Evolutionary conservation across 768 basidiomycete genomes (phyloP).

Genomic region (Xerocomellus amylosporus): DNA sequence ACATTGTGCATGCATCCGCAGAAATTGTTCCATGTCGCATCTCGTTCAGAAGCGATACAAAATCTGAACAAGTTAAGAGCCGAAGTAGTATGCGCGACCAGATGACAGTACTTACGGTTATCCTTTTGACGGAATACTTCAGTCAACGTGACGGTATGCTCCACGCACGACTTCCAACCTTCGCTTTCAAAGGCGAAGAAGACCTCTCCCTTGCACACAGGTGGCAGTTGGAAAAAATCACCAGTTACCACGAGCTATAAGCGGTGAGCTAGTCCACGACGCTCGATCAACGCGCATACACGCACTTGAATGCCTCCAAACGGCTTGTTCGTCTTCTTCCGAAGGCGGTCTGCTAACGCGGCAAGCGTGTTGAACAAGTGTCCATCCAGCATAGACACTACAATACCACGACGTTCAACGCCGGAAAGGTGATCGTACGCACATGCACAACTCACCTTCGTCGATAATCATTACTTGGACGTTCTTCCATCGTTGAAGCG

Average conservation of each 20-base stretch:
- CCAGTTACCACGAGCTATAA: constrained; percentile 50
- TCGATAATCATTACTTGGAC: constrained; percentile 63
- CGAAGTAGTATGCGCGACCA: background rate
- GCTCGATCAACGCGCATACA: background rate
- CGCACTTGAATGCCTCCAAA: constrained; percentile 67
- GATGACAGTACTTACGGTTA: constrained; percentile 41
- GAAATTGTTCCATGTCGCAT: constrained; percentile 63
- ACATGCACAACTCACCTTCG: constrained; percentile 43
- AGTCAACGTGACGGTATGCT: constrained; percentile 59
- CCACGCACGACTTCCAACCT: constrained; percentile 42
- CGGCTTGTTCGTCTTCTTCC: constrained; percentile 47
- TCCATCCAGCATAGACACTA: constrained; percentile 73
- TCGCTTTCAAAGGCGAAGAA: constrained; percentile 68
- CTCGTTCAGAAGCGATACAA: constrained; percentile 73
- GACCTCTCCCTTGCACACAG: constrained; percentile 43
- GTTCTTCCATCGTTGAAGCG: constrained; percentile 53
- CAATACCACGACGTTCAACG: background rate
- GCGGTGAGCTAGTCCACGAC: background rate
- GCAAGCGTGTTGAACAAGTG: constrained; percentile 58
- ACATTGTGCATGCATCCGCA: constrained; percentile 42
- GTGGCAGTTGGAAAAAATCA: constrained; percentile 61
- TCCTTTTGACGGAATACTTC: constrained; percentile 79
- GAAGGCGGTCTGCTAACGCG: constrained; percentile 47
- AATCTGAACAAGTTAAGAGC: constrained; percentile 39
- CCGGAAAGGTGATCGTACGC: background rate